A percentile compares a stretch with the other conserved stretches of the same genome.
phyloP scores from a whole-genome alignment of 441 rosid species.

The Arabidopsis lyrata region DNA sequence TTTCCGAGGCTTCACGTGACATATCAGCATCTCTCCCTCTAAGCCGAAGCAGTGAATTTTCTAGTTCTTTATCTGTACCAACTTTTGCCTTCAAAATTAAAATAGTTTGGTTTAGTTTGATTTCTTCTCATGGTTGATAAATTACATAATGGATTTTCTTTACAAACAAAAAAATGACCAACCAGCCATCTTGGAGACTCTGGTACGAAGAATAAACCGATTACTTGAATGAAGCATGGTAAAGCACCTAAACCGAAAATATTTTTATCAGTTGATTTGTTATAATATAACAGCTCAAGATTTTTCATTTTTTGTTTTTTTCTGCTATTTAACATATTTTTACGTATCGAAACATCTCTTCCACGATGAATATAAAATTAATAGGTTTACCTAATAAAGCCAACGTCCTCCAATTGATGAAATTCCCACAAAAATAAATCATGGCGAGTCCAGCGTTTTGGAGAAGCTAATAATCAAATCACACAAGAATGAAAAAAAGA shows the following conservation, averaged over 20 bases:
- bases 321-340: neutral
- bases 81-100: conserved; percentile 56
- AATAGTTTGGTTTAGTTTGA: neutral
- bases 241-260: conserved; percentile 46
- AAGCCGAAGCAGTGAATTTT: conserved; percentile 52
- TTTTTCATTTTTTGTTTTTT: neutral
- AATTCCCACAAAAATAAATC: conserved; percentile 55
- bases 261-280: neutral
- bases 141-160: neutral
- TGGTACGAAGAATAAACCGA: conserved; percentile 61
- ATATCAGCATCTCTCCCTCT: conserved; percentile 60
- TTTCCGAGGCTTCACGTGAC: conserved; percentile 59
- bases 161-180: neutral
- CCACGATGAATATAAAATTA: neutral
- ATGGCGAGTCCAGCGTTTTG: conserved; percentile 53
- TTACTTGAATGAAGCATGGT: conserved; percentile 57
- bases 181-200: conserved; percentile 89
- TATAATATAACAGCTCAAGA: neutral
- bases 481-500: neutral
- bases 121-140: neutral
- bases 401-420: conserved; percentile 61
- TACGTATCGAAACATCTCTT: neutral
- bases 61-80: conserved; percentile 50
- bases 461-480: conserved; percentile 51
- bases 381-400: conserved; percentile 56